Conservation (phyloP, 225 moss, liverwort and hornwort genomes). For the Asterella californica region DNA sequence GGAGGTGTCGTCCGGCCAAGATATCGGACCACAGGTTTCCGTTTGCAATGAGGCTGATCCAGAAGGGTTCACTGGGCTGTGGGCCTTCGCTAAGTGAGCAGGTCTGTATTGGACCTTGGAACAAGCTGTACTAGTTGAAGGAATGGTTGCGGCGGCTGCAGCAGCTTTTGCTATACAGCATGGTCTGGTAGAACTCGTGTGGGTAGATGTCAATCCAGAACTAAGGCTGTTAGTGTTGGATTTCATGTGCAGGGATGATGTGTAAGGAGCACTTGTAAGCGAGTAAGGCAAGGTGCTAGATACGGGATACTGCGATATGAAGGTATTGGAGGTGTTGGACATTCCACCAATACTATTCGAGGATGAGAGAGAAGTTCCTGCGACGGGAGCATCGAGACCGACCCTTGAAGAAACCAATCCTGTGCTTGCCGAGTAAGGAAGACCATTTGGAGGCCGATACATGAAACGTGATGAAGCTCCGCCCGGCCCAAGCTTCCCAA, state of each 20-base stretch:
- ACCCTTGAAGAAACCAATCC: conserved; percentile 30
- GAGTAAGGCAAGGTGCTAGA: conserved; percentile 25
- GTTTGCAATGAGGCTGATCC: conserved; percentile 34
- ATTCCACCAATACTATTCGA: conserved; percentile 45
- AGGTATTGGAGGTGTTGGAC: conserved; percentile 33
- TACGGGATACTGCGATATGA: conserved; percentile 33
- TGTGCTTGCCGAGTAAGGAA: conserved; percentile 37
- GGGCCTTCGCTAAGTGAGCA: conserved; percentile 31
- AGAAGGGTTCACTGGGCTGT: conserved; percentile 7
- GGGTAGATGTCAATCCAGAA: conserved; percentile 35
- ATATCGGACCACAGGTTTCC: conserved; percentile 31
- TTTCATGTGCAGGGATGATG: conserved; percentile 35
- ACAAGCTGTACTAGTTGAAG: conserved; percentile 33
- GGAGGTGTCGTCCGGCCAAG: conserved; percentile 47
- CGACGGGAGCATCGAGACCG: conserved; percentile 30
- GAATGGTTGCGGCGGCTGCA: conserved; percentile 23
- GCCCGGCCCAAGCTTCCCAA: conserved; percentile 61
- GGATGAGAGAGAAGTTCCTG: conserved; percentile 46
- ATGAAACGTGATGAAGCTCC: conserved; percentile 40
- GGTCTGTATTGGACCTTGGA: conserved; percentile 49
- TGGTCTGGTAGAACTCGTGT: conserved; percentile 33
- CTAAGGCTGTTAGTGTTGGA: conserved; percentile 25
- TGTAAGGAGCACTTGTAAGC: conserved; percentile 24
- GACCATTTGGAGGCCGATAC: conserved; percentile 40
- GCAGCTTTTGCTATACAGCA: conserved; percentile 40